Evolutionary conservation across 306 rosid species (phyloP), one percentile per base, ranked within the genome.

Genomic region (Prunus mongolica): DNA sequence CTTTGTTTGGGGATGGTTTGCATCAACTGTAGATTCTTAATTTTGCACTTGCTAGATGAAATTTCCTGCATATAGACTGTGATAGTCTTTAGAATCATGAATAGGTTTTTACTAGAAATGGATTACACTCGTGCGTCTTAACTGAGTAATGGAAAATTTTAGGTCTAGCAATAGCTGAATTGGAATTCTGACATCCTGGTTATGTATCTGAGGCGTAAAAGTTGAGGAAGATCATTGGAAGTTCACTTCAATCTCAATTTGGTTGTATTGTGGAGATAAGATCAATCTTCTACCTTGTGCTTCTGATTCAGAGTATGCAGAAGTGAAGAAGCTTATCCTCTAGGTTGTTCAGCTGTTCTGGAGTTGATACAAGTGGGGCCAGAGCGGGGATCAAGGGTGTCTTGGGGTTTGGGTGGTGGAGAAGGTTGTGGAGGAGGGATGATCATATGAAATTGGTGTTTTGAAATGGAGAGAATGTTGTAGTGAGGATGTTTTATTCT

Each of bases 231-330:
- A 64, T 76, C 86, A 90, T 92, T 3, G 93, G 92, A 41, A 87
- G 84, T 52, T 89, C 80, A 41, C 85, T 90, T 70, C 96, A 87
- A 73, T 61, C 81, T 47, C 58, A 87, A 50, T 76, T 90, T 52
- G 89, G 89, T 61, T 86, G 94, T 73, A 90, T 87, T 70, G 78
- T 93, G 52, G 97, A 90, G 82, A 73, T 89, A 87, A 92, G 83
- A 84, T 93, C 84, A 87, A 84, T 67, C 86, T 80, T 72, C 80
- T 74, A 61, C 78, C 67, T 14, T 61, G 68, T 58, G 72, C 78
- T 57, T 84, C 86, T 69, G 83, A 87, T 57, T 64, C 90, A 45
- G 85, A 69, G 81, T 74, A 47, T 45, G 74, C 79, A 44, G 85
- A 81, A 76, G 75, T 76, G 79, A 84, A 84, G 89, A 85, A 74